Conservation (phyloP, 805 yeast genomes). For the Wickerhamiella sorbophila region DNA sequence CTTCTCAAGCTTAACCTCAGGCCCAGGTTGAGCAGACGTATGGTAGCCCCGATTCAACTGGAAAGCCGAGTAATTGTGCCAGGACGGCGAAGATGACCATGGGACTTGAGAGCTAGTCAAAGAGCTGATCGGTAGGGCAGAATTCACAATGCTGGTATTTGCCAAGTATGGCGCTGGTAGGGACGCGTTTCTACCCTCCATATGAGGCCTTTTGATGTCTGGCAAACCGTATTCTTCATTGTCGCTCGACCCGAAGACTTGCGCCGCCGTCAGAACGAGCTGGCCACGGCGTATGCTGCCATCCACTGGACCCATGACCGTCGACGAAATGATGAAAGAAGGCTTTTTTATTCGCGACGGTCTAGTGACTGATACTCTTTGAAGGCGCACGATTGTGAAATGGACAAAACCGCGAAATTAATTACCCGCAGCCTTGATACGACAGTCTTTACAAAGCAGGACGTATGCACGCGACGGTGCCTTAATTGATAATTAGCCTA, state of each 20-base stretch:
- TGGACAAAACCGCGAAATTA: neutral
- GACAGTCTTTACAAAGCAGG: neutral
- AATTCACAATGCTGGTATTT: neutral
- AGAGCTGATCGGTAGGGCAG: neutral
- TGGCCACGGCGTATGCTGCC: neutral
- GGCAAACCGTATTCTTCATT: neutral
- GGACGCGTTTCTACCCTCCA: neutral
- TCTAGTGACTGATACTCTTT: neutral
- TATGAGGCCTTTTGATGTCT: neutral
- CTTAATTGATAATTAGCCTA: neutral
- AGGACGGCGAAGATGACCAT: conserved; percentile 1
- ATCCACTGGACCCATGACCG: neutral
- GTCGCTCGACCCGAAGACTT: neutral
- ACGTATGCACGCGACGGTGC: neutral
- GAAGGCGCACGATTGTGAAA: neutral
- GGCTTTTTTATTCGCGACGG: neutral
- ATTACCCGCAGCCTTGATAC: neutral
- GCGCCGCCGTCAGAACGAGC: neutral
- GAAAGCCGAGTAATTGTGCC: neutral
- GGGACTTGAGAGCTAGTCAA: neutral
- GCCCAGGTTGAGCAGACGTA: neutral
- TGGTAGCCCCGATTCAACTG: neutral
- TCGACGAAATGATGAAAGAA: neutral
- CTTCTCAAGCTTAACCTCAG: neutral
- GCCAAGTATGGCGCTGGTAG: neutral